Evolutionary conservation across 805 yeast genomes (phyloP).

Genomic region (Ogataea naganishii): DNA sequence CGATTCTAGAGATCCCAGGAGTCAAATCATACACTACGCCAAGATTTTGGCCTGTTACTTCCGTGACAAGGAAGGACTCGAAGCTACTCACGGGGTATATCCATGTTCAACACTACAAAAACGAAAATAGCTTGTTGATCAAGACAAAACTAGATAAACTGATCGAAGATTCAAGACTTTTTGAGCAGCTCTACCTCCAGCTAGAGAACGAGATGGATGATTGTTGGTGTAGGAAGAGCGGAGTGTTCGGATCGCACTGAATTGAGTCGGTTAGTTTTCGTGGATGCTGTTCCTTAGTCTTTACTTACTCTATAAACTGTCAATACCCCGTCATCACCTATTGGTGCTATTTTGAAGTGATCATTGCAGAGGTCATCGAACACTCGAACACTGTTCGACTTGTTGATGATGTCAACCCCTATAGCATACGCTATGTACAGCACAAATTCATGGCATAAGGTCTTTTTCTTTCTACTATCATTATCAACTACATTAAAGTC

Average conservation of each 20-base stretch:
- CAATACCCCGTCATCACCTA: too few species aligned
- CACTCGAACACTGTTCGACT: too few species aligned
- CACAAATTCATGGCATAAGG: too few species aligned
- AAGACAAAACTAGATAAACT: constrained; percentile 19
- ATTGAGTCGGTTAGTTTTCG: too few species aligned
- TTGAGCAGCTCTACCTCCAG: constrained; percentile 22
- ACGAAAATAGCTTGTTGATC: constrained; percentile 20
- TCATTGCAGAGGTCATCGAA: too few species aligned
- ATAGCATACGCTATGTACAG: too few species aligned
- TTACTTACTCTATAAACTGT: too few species aligned
- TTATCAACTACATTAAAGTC: too few species aligned
- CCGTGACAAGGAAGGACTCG: constrained; percentile 18
- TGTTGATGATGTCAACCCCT: too few species aligned
- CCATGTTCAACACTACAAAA: constrained; percentile 61
- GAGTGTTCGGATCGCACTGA: constrained; percentile 17
- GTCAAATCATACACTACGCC: constrained; percentile 83
- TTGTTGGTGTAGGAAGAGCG: constrained; percentile 28
- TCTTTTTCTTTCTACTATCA: too few species aligned
- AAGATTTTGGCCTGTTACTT: constrained; percentile 70
- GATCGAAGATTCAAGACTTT: constrained; percentile 11
- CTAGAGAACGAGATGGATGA: constrained; percentile 29
- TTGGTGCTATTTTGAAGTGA: too few species aligned
- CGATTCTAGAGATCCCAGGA: constrained; percentile 64
- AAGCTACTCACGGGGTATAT: constrained; percentile 59
- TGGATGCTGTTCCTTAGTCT: too few species aligned